These are phyloP conservation scores for Phytophthora sp. DNA, from an alignment of 352 stramenopile genomes.

Conservation along the genomic window DNA sequence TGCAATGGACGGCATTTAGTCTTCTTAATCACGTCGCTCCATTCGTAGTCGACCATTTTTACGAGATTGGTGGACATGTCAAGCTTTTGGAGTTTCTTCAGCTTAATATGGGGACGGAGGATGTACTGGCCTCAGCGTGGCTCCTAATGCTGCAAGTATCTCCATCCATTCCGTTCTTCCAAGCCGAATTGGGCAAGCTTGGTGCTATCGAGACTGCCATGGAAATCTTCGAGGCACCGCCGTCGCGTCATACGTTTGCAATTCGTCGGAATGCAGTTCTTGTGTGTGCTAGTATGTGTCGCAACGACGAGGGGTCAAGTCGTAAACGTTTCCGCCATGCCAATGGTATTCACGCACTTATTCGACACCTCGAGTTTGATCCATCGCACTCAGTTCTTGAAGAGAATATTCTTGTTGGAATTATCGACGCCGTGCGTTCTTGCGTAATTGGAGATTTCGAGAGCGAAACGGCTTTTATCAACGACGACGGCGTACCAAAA, in stretches of 20 bases:
- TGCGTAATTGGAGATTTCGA: conserved; percentile 64
- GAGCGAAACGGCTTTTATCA: conserved; percentile 68
- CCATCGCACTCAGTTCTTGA: conserved; percentile 64
- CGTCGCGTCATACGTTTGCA: conserved; percentile 58
- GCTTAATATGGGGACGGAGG: conserved; percentile 39
- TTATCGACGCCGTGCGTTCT: conserved; percentile 68
- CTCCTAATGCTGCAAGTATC: conserved; percentile 62
- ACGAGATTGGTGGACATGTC: conserved; percentile 56
- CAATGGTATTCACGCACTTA: conserved; percentile 53
- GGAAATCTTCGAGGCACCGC: conserved; percentile 51
- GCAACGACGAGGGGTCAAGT: conserved; percentile 55
- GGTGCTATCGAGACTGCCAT: conserved; percentile 58
- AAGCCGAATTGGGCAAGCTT: conserved; percentile 56
- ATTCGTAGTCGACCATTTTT: conserved; percentile 63
- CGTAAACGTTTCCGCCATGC: conserved; percentile 51
- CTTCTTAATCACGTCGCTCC: conserved; percentile 59
- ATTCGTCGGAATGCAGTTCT: conserved; percentile 74
- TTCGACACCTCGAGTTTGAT: conserved; percentile 56
- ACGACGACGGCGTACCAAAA: conserved; percentile 59
- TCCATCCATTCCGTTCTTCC: conserved; percentile 33
- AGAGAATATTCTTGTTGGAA: conserved; percentile 67
- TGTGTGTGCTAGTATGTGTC: conserved; percentile 62
- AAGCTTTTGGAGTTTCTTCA: conserved; percentile 62
- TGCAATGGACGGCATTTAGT: conserved; percentile 65
- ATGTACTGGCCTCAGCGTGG: conserved; percentile 54